A percentile compares a stretch with the other conserved stretches of the same genome.
phyloP scores from a whole-genome alignment of 352 stramenopile genomes.

The Phytophthora agathidicida region DNA sequence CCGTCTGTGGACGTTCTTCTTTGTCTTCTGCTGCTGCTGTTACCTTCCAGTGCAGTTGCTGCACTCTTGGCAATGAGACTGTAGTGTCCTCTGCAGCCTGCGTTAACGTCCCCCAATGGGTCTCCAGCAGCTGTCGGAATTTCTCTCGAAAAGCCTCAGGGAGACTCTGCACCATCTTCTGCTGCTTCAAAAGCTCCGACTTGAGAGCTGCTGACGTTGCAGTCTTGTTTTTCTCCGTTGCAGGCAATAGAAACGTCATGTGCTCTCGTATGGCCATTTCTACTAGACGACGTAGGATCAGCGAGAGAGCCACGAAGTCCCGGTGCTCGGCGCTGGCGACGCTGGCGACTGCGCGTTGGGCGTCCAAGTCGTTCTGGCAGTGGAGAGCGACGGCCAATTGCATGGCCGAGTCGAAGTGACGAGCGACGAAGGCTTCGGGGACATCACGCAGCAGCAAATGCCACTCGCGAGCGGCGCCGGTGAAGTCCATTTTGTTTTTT shows the following conservation, averaged over 20 bases:
- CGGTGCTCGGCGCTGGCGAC: slow-evolving; percentile 40
- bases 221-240: not conserved
- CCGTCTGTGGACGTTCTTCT: slow-evolving; percentile 31
- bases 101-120: slow-evolving; percentile 41
- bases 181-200: slow-evolving; percentile 35
- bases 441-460: slow-evolving; percentile 41
- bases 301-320: slow-evolving; percentile 39
- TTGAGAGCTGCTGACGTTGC: slow-evolving; percentile 23
- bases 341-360: not conserved
- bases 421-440: slow-evolving; percentile 28
- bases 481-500: slow-evolving; percentile 30
- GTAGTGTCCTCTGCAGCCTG: not conserved
- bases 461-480: slow-evolving; percentile 44
- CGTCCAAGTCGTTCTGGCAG: slow-evolving; percentile 15
- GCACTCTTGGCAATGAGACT: slow-evolving; percentile 44
- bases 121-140: slow-evolving; percentile 49
- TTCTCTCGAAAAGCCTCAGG: slow-evolving; percentile 44
- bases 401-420: slow-evolving; percentile 34
- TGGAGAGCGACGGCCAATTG: slow-evolving; percentile 42
- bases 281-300: slow-evolving; percentile 50
- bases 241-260: slow-evolving; percentile 58
- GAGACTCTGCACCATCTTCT: slow-evolving; percentile 43
- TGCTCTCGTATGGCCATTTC: slow-evolving; percentile 51
- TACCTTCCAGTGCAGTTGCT: slow-evolving; percentile 46
- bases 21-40: slow-evolving; percentile 1